These are phyloP conservation scores for Acer negundo DNA, from an alignment of 345 rosid genomes.

Conservation along the genomic window DNA sequence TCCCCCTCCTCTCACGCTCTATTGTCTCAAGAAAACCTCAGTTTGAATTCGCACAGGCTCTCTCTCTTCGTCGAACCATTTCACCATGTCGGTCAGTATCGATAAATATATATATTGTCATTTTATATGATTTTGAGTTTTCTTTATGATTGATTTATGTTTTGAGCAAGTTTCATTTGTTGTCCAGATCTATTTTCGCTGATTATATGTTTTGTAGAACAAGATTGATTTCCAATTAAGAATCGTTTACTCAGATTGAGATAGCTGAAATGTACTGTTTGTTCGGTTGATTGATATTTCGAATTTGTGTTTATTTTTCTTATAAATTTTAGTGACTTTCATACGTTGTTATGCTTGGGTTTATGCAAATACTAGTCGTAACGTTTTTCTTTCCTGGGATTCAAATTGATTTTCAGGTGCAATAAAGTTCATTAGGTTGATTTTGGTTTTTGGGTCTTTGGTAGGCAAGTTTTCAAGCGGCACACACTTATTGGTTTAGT, in stretches of 20 bases:
- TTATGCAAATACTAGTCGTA: neutral
- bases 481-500: neutral
- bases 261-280: neutral
- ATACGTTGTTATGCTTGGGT: neutral
- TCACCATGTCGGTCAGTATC: constrained; percentile 34
- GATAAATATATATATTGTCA: neutral
- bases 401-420: neutral
- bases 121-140: neutral
- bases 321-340: neutral
- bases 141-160: neutral
- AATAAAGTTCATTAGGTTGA: neutral
- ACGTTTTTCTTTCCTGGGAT: neutral
- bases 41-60: neutral
- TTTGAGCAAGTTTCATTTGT: neutral
- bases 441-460: neutral
- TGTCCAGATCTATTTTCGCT: constrained; percentile 5
- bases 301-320: neutral
- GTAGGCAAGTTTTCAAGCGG: too few species aligned
- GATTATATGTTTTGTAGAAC: neutral
- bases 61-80: constrained; percentile 1
- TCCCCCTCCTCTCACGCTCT: neutral
- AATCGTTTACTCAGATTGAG: neutral
- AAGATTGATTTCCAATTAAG: neutral
- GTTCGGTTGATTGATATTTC: constrained; percentile 1
- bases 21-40: neutral